A percentile compares a stretch with the other conserved stretches of the same genome.
phyloP scores from a whole-genome alignment of 495 filamentous ascomycete genomes.

The Penicillium manginii region DNA sequence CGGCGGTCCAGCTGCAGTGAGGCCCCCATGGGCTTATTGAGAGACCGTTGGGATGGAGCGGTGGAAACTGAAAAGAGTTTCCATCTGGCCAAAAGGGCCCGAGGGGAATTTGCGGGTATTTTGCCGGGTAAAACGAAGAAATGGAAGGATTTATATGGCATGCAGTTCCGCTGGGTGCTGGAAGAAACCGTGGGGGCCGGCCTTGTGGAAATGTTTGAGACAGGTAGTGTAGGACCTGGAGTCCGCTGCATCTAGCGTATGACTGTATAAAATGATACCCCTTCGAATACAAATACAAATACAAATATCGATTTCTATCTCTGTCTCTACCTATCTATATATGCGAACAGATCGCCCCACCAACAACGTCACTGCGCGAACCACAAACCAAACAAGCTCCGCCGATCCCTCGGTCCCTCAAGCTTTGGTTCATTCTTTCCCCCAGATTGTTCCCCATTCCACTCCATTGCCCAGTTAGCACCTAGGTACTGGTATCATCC shows the following conservation, averaged over 20 bases:
- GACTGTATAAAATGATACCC: slow-evolving; percentile 1
- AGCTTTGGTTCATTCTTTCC: slow-evolving; percentile 9
- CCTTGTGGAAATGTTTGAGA: slow-evolving; percentile 83
- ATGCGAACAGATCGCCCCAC: neutral
- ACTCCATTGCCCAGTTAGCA: neutral
- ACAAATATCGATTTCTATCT: neutral
- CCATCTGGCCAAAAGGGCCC: slow-evolving; percentile 60
- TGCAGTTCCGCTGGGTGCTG: slow-evolving; percentile 77
- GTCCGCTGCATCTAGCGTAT: slow-evolving; percentile 57
- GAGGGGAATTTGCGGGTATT: slow-evolving; percentile 72
- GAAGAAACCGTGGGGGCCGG: slow-evolving; percentile 79
- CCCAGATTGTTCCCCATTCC: neutral
- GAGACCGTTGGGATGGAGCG: slow-evolving; percentile 82
- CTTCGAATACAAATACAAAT: neutral
- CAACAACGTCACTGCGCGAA: neutral
- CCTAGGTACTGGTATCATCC: neutral
- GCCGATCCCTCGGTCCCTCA: slow-evolving; percentile 17
- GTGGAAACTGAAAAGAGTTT: slow-evolving; percentile 60
- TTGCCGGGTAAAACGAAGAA: slow-evolving; percentile 74
- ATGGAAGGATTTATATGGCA: slow-evolving; percentile 79
- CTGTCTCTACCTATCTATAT: neutral
- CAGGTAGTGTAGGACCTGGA: slow-evolving; percentile 76
- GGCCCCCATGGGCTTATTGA: slow-evolving; percentile 65
- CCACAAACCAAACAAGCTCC: slow-evolving; percentile 9
- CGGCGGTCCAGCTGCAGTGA: slow-evolving; percentile 66